Evolutionary conservation across 1,284 basidiomycete species (phyloP), one percentile per base, ranked within the genome.

Genomic region (Trichosporon sp.): DNA sequence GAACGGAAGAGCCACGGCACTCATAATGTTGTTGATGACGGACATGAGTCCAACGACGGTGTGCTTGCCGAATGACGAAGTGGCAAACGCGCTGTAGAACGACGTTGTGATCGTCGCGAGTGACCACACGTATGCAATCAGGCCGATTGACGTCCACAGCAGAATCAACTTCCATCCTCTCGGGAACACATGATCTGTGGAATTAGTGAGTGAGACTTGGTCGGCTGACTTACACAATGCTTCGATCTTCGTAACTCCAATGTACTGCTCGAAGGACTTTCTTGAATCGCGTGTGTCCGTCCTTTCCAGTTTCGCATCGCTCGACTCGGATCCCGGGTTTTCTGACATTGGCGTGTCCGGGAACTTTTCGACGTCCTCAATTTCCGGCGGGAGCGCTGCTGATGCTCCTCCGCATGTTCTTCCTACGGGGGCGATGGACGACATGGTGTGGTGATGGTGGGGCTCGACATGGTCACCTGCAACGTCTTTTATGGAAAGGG

Each of bases 211-310:
- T n/a, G 16, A 74, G 27, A 77, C 70, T 32, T 71, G 52, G 62
- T 76, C 67, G 69, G 58, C 58, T 63, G 29, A 59, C 59, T 29
- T 23, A 73, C 72, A 78, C 3, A 78, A 59, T 9, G 76, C 67
- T 61, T 78, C 76, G 31, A 78, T 78, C 63, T 73, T 73, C 49
- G 74, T 73, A 3, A 76, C 76, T 46, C 76, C 76, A n/a, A 69
- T 69, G 29, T 70, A 64, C 64, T 76, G 72, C 36, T 74, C 21
- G 36, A 57, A 60, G 23, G 62, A 64, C 3, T 16, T 16, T 16
- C 27, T 13, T n/a, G 49, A 52, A 14, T 8, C n/a, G 13, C 21
- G 8, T 16, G 49, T 29, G 14, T 4, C 49, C n/a, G 49, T 52
- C 13, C 25, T 10, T 14, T 31, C 25, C 14, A 52, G 49, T 27